phyloP scores from a whole-genome alignment of 148 eudicot genomes.

The Polygonum aviculare region DNA sequence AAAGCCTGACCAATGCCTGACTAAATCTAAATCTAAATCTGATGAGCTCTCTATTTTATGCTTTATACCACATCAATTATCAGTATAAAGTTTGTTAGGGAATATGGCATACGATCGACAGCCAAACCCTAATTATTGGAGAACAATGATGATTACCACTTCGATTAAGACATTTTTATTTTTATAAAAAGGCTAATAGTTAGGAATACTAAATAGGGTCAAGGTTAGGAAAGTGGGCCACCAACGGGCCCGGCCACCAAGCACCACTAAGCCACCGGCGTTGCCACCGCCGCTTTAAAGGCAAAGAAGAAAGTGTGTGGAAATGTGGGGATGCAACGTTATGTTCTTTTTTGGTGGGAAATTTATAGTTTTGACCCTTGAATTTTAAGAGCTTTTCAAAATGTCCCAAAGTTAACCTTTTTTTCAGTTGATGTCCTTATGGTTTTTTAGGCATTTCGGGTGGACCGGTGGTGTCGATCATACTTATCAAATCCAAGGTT shows the following conservation, averaged over 20 bases:
- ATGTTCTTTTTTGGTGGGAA: neutral
- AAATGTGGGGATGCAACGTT: neutral
- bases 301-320: neutral
- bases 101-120: neutral
- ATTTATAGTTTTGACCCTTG: no score
- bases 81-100: neutral
- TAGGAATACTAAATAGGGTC: neutral
- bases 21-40: constrained; percentile 4
- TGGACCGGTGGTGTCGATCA: no score
- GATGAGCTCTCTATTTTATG: neutral
- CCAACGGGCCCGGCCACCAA: neutral
- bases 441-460: neutral
- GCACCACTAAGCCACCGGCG: constrained; percentile 1
- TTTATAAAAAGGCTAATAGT: neutral
- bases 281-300: neutral
- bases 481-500: no score
- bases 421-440: neutral
- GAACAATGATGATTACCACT: neutral
- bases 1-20: neutral
- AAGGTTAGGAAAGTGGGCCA: constrained; percentile 4
- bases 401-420: no score
- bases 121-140: constrained; percentile 5
- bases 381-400: no score
- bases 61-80: neutral
- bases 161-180: neutral